A percentile compares a stretch with the other conserved stretches of the same genome.
phyloP scores from a whole-genome alignment of 129 eudicot genomes.

The Calendula officinalis region DNA sequence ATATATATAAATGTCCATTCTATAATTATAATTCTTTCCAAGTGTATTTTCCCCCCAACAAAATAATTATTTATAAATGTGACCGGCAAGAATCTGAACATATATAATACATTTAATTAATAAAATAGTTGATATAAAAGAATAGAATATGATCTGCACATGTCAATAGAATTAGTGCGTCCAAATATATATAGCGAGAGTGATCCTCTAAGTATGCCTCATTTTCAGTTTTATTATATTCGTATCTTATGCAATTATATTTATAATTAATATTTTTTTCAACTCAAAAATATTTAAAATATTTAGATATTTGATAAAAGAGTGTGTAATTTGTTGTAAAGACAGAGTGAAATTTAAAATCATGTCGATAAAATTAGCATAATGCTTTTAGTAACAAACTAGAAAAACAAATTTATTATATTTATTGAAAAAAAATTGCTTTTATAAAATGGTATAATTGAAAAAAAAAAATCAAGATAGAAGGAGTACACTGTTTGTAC shows the following conservation, averaged over 20 bases:
- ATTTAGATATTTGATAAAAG: no score
- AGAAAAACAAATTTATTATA: no score
- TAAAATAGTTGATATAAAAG: not conserved
- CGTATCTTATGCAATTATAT: no score
- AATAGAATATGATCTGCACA: slow-evolving; percentile 23
- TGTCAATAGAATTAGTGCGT: slow-evolving; percentile 22
- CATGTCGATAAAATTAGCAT: no score
- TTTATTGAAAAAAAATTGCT: not conserved
- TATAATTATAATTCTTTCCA: not conserved
- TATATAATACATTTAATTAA: slow-evolving; percentile 3
- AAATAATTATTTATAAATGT: not conserved
- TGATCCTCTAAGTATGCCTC: slow-evolving; percentile 22
- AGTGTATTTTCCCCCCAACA: not conserved
- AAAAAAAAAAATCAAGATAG: not conserved
- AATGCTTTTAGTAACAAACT: no score
- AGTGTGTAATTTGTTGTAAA: no score
- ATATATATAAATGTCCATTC: not conserved
- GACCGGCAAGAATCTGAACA: slow-evolving; percentile 11
- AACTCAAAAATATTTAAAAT: no score
- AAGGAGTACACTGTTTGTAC: slow-evolving; percentile 22
- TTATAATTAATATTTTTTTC: no score
- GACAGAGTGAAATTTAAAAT: no score
- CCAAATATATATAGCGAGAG: slow-evolving; percentile 12
- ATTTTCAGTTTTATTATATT: not conserved
- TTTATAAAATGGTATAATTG: not conserved